Base-by-base conservation (phyloP, 768 basidiomycete species). In the Amanita pseudoporphyria region DNA sequence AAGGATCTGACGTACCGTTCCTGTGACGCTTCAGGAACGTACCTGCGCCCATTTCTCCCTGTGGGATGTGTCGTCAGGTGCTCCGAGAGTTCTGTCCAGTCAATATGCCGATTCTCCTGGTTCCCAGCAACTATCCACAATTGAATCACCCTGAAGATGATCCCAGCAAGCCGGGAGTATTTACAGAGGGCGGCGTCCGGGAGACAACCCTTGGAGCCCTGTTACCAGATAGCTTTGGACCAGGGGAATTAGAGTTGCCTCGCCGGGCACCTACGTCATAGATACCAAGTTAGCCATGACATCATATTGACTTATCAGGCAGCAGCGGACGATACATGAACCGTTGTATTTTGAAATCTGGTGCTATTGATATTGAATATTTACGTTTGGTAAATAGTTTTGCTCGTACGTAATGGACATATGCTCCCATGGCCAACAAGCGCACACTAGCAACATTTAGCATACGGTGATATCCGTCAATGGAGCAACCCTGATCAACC, bases 51-150 rank as follows among this genome's bases (percentile, higher is more conserved):
- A 69, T 87, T 41, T 85, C 92, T 1, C 95, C 95, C 0, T 98
- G 96, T 63, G 95, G 95, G 2, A 81, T 94, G 41, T 99, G 94
- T 58, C 84, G 95, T 6, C 94, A 97, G 62, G 77, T 96, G 44
- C 74, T 91, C 43, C 80, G 87, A 51, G 92, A 95, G 58, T 94
- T 95, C 57, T 92, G 87, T 58, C 64, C 76, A 5, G 74, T 78
- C 32, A 70, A 81, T 21, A 86, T 84, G 72, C 87, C 88, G 0
- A 69, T 86, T 48, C 63, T 81, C 21, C 79, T 93, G 3, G 77
- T 87, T 2, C 84, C 85, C 2, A 77, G 76, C 1, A 74, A 82
- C 58, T 82, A 82, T 57, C 71, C 76, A 0, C 65, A 73, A 49
- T 54, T 57, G 28, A 61, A 64, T 16, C 65, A 67, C 14, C 68